Percentiles rank a stretch among this genome's conserved stretches.
These are phyloP conservation scores for Pythium chondricola DNA, from an alignment of 352 stramenopile genomes.

Conservation along the genomic window DNA sequence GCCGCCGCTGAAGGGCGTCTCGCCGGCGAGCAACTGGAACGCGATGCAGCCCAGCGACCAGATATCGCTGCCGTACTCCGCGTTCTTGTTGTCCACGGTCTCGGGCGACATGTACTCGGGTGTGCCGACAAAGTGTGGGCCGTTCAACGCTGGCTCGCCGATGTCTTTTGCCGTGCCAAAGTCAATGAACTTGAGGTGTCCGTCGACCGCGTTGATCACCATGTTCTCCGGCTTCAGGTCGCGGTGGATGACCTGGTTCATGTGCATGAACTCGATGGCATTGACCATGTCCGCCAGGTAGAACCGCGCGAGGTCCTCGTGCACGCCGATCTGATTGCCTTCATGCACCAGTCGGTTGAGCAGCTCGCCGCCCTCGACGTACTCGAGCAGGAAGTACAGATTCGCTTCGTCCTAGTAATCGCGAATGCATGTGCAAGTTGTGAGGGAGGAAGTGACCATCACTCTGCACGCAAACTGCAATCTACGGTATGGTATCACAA, in stretches of 20 bases:
- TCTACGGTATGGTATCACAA: neutral
- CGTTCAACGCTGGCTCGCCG: slow-evolving; percentile 46
- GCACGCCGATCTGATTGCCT: slow-evolving; percentile 60
- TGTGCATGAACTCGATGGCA: slow-evolving; percentile 92
- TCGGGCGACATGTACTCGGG: slow-evolving; percentile 87
- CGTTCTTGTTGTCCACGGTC: slow-evolving; percentile 78
- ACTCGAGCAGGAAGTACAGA: slow-evolving; percentile 96
- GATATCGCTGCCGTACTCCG: slow-evolving; percentile 49
- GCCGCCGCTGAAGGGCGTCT: slow-evolving; percentile 73
- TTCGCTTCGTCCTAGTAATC: slow-evolving; percentile 77
- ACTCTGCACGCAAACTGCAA: neutral
- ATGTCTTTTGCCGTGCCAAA: slow-evolving; percentile 83
- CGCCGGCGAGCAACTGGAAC: slow-evolving; percentile 71
- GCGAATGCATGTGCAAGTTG: too few relatives aligned
- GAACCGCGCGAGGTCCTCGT: slow-evolving; percentile 78
- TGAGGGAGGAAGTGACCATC: too few relatives aligned
- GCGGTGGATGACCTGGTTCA: slow-evolving; percentile 89
- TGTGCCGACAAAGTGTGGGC: slow-evolving; percentile 85
- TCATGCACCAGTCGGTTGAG: slow-evolving; percentile 87
- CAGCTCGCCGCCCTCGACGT: slow-evolving; percentile 89
- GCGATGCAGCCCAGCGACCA: slow-evolving; percentile 78
- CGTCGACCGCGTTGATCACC: slow-evolving; percentile 60
- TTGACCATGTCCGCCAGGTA: slow-evolving; percentile 87
- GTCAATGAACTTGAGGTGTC: slow-evolving; percentile 73
- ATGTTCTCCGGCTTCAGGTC: slow-evolving; percentile 96